Percentiles rank a stretch among this genome's conserved stretches.
phyloP scores from a whole-genome alignment of 164 flowering plant species.

The Berberis vulgaris region DNA sequence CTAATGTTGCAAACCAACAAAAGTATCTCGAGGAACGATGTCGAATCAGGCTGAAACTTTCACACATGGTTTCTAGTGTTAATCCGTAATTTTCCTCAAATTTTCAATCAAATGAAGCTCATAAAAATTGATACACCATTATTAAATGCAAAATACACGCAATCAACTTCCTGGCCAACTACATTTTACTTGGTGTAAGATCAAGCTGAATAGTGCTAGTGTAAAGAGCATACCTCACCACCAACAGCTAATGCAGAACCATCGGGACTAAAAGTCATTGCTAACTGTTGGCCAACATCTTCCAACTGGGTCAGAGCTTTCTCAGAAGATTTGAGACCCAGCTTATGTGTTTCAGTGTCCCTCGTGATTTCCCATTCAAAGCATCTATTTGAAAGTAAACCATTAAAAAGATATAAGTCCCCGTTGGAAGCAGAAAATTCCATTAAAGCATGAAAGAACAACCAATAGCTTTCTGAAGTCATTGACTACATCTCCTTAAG shows the following conservation, averaged over 20 bases:
- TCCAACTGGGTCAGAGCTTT: conserved; percentile 45
- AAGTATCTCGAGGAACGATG: no score
- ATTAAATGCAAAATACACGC: no score
- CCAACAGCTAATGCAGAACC: conserved; percentile 82
- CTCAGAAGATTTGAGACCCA: conserved; percentile 51
- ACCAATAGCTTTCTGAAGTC: background rate
- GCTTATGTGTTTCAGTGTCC: conserved; percentile 19
- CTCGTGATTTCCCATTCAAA: conserved; percentile 58
- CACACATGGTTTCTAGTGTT: no score
- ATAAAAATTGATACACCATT: no score
- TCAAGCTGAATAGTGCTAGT: no score
- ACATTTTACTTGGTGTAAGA: no score
- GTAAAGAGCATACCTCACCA: conserved; percentile 56
- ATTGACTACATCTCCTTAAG: no score
- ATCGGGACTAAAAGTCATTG: conserved; percentile 59
- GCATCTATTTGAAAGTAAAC: conserved; percentile 37
- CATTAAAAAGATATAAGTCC: background rate
- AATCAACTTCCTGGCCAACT: no score
- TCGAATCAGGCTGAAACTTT: no score
- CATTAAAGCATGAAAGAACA: background rate
- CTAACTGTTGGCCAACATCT: conserved; percentile 79
- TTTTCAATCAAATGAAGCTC: no score
- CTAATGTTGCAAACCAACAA: no score
- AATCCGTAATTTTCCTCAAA: no score
- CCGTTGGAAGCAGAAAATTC: background rate